Base-by-base conservation (phyloP, 1,284 basidiomycete genomes). In the Cutaneotrichosporon mucoides region DNA sequence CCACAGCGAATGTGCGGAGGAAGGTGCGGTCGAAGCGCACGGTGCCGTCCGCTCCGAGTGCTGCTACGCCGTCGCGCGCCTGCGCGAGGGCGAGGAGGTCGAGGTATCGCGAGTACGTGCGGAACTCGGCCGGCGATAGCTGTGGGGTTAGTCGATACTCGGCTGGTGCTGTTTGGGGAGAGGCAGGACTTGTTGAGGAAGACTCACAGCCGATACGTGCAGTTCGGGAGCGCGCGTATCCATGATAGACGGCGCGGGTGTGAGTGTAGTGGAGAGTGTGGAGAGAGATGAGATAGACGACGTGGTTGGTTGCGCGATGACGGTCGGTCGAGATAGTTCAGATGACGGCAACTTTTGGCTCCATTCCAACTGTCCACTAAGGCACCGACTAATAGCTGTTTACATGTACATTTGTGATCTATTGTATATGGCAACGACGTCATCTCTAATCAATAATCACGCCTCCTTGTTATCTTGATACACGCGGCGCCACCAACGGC, bases 51-150 rank as follows among this genome's bases (percentile, higher is more conserved):
- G 59, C 56, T 10, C 55, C 63, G 24, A 60, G 47, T 7, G 51
- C 58, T n/a, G 40, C 38, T 34, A 48, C 43, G 4, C 49, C 53
- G 16, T 53, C 40, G 33, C 51, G 46, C 12, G 60, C 57, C n/a
- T 62, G 56, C 11, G 59, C 55, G 12, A 61, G 53, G 3, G 53
- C 57, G 3, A 67, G 54, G n/a, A 63, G 56, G 53, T 67, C 65
- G 34, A 64, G 58, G 59, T 67, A 67, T 8, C 61, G 58, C 42
- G 47, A 61, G 51, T 62, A 67, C 3, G 63, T 56, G 37, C 53
- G 47, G 46, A 55, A 62, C 55, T 67, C 65, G 15, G 55, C 51
- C 3, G 65, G 65, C 36, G 65, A 63, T 43, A 67, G 65, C 65
- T 67, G 52, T 8, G 15, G 24, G 8, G 54, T 48, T n/a, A 53